Conservation (phyloP, 2,329 filamentous ascomycete species). For the Verticillium tricorpus region DNA sequence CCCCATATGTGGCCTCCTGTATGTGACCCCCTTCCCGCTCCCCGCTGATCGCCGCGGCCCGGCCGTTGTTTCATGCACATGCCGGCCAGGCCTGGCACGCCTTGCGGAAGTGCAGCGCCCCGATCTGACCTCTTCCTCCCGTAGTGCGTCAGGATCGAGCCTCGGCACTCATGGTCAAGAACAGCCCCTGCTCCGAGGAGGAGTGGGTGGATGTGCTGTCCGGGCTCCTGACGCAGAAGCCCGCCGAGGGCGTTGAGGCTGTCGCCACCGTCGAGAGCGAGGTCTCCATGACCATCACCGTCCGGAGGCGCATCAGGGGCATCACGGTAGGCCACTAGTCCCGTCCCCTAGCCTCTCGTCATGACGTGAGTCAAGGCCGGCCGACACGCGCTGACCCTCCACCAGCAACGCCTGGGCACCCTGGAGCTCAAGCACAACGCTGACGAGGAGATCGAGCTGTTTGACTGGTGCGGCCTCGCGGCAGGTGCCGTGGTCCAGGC, state of each 20-base stretch:
- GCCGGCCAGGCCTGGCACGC: background rate
- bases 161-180: constrained; percentile 46
- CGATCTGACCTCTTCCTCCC: background rate
- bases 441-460: constrained; percentile 57
- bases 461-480: constrained; percentile 65
- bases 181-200: constrained; percentile 49
- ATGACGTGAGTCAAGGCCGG: background rate
- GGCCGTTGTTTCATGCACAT: background rate
- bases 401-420: constrained; percentile 64
- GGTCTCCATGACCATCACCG: constrained; percentile 52
- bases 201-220: constrained; percentile 64
- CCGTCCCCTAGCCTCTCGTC: constrained; percentile 5
- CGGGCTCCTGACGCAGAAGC: constrained; percentile 48
- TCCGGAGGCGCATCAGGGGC: constrained; percentile 62
- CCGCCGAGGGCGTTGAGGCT: constrained; percentile 51
- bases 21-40: constrained; percentile 29
- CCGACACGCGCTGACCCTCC: background rate
- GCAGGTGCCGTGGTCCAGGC: constrained; percentile 42
- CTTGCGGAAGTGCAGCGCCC: background rate
- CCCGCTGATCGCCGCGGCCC: constrained; percentile 11
- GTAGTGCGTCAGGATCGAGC: constrained; percentile 41
- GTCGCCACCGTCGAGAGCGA: constrained; percentile 54
- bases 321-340: constrained; percentile 54
- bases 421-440: constrained; percentile 53
- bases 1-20: constrained; percentile 54